Conservation (phyloP, 345 rosid species). For the Syzygium oleosum region DNA sequence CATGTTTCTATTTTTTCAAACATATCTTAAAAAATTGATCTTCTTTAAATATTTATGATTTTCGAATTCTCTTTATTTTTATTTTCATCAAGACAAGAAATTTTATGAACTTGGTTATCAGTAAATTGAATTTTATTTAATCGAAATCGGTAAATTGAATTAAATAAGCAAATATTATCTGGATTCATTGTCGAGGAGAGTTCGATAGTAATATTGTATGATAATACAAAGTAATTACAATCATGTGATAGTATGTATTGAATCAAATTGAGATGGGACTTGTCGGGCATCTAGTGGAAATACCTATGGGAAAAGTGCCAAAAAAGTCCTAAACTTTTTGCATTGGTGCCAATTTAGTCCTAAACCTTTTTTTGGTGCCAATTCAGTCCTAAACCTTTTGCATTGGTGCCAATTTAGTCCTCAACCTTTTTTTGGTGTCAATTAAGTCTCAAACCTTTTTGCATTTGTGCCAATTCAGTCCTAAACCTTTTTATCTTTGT, state of each 20-base stretch:
- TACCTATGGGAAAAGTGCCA: no score
- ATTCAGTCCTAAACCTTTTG: no score
- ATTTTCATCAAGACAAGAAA: no score
- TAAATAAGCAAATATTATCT: neutral
- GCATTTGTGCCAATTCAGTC: no score
- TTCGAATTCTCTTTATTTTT: neutral
- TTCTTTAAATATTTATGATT: neutral
- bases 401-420: no score
- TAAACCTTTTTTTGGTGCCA: no score
- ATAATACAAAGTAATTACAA: neutral
- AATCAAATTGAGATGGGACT: fast-evolving
- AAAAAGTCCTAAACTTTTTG: no score
- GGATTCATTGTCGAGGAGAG: fast-evolving
- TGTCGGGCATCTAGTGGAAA: neutral
- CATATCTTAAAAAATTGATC: neutral
- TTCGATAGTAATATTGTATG: neutral
- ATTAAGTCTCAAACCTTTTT: no score
- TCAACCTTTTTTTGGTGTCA: no score
- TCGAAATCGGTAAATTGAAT: neutral
- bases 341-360: no score
- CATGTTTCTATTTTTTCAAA: neutral
- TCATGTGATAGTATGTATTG: neutral
- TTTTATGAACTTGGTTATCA: neutral
- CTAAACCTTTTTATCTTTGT: no score
- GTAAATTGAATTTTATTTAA: neutral